These are phyloP conservation scores for Somion occarium DNA, from an alignment of 1,284 basidiomycete genomes.

Conservation along the genomic window DNA sequence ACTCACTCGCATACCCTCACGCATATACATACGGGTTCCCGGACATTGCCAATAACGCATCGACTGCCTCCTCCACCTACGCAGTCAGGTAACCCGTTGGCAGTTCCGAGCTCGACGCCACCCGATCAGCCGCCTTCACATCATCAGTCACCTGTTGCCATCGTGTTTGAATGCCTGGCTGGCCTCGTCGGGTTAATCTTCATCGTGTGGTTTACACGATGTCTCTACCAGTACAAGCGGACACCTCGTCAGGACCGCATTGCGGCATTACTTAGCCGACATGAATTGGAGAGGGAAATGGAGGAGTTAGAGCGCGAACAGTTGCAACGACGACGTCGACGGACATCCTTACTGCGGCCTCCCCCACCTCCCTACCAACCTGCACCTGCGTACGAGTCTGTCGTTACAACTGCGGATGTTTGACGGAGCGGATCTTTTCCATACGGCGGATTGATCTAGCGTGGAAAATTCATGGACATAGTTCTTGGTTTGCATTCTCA, in stretches of 20 bases:
- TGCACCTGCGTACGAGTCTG: slow-evolving; percentile 33
- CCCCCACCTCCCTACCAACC: slow-evolving; percentile 38
- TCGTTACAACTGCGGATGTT: background rate
- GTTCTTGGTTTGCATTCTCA: background rate
- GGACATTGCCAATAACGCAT: background rate
- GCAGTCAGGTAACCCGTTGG: slow-evolving; percentile 1
- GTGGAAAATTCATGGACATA: no score
- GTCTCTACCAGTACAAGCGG: slow-evolving; percentile 36
- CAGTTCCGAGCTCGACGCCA: slow-evolving; percentile 7
- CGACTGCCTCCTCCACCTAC: background rate
- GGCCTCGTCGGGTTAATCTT: slow-evolving; percentile 33
- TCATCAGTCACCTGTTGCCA: slow-evolving; percentile 25
- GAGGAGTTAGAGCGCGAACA: slow-evolving; percentile 34
- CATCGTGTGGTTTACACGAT: slow-evolving; percentile 34
- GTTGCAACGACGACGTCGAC: slow-evolving; percentile 14
- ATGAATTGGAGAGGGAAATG: slow-evolving; percentile 49
- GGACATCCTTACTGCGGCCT: slow-evolving; percentile 13
- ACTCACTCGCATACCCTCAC: background rate
- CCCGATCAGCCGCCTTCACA: slow-evolving; percentile 3
- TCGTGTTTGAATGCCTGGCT: slow-evolving; percentile 45
- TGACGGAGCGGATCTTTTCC: no score
- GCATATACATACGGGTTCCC: background rate
- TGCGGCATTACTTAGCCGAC: slow-evolving; percentile 35
- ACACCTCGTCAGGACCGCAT: slow-evolving; percentile 44
- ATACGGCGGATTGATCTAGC: no score